A percentile compares a stretch with the other conserved stretches of the same genome.
phyloP scores from a whole-genome alignment of 2,329 filamentous ascomycete species.

The Colletotrichum tabaci region DNA sequence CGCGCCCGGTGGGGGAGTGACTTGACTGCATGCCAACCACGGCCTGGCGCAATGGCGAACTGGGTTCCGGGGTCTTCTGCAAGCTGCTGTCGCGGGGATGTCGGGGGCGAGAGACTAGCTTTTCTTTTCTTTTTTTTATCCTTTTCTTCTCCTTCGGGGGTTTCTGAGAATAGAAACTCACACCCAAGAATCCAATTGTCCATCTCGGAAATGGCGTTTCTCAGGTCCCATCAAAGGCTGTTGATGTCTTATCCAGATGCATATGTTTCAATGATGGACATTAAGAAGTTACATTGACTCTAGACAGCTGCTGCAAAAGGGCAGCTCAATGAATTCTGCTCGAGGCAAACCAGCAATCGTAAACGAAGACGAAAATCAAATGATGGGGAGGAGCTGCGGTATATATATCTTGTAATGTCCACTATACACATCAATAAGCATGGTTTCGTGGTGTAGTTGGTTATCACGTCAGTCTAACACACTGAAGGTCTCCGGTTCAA shows the following conservation, averaged over 20 bases:
- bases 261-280: too few species aligned
- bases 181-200: neutral
- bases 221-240: too few species aligned
- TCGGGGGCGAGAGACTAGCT: conserved; percentile 32
- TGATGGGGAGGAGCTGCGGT: too few species aligned
- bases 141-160: neutral
- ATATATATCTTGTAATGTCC: too few species aligned
- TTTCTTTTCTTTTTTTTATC: neutral
- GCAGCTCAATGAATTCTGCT: too few species aligned
- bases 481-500: conserved; percentile 38
- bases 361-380: too few species aligned
- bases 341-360: too few species aligned
- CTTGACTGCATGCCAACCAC: conserved; percentile 17
- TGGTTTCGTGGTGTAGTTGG: conserved; percentile 54
- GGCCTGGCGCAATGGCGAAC: conserved; percentile 4
- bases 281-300: too few species aligned
- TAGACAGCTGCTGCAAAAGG: too few species aligned
- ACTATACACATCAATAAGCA: fast-evolving
- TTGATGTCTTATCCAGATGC: too few species aligned
- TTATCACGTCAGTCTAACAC: conserved; percentile 65
- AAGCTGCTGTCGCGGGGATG: conserved; percentile 32
- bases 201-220: neutral
- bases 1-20: conserved; percentile 18
- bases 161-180: neutral
- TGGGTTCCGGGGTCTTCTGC: conserved; percentile 26